Evolutionary conservation across 331 rosid species (phyloP), one percentile per base, ranked within the genome.

Genomic region (Telfairia occidentalis): DNA sequence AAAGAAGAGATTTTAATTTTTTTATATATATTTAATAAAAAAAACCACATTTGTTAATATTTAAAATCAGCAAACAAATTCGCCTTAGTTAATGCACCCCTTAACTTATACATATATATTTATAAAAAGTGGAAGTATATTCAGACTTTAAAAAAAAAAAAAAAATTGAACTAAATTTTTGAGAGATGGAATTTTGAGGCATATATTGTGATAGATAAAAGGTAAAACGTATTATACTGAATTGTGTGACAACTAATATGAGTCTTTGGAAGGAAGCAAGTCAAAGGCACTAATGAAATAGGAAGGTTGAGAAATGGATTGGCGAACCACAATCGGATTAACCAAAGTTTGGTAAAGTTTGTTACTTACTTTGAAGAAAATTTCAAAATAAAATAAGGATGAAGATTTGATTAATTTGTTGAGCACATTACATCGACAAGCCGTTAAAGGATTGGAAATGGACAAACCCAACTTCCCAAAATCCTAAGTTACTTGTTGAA

Each of bases 341-440:
- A 67, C 52, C 35, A 67, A 40, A 67, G 54, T 67, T 67, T 67
- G 74, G 74, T 67, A 7, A 67, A 67, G 74, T 67, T 67, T 42
- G 74, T 42, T 40, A 67, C 54, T 23, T 13, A 67, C 5, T 42
- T 67, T 12, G 19, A 67, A 67, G 5, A 24, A 67, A 23, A 40
- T 21, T 38, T 24, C 21, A 24, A 23, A 23, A 35, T 3, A 21
- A 26, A 57, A 11, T 4, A 50, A 52, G 5, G 8, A 52, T 4
- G 21, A 3, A 52, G 11, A 57, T 57, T 6, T 0, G 9, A 65
- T 65, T 21, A 12, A 40, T 66, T 66, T 66, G 34, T 66, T 12
- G 23, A 38, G 21, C 48, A 66, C n/a, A 38, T 66, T 30, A 66
- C n/a, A 38, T 66, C 5, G 35, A 40, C 12, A 66, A 66, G 73